phyloP scores from a whole-genome alignment of 495 filamentous ascomycete genomes.

The Podospora pseudopauciseta region DNA sequence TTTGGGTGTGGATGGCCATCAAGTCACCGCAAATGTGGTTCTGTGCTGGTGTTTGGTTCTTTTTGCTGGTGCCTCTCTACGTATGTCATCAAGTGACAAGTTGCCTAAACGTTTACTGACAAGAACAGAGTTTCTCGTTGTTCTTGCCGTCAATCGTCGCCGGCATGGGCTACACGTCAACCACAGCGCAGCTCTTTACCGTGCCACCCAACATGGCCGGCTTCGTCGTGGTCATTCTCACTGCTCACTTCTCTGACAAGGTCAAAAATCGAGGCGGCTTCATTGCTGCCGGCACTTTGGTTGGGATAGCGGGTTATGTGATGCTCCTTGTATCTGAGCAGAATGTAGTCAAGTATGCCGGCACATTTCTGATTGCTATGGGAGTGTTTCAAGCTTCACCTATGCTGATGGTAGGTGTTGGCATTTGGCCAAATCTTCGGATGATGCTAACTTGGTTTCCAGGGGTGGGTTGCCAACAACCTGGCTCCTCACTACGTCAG shows the following conservation, averaged over 20 bases:
- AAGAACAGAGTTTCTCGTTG: conserved; percentile 25
- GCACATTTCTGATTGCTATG: conserved; percentile 55
- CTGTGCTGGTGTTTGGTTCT: conserved; percentile 41
- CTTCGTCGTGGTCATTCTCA: conserved; percentile 42
- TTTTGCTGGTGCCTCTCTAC: conserved; percentile 39
- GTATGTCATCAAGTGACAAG: conserved; percentile 7
- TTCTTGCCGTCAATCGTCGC: conserved; percentile 54
- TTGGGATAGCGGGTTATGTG: conserved; percentile 53
- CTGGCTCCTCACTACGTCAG: conserved; percentile 48
- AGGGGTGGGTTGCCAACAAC: conserved; percentile 43
- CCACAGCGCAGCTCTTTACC: conserved; percentile 53
- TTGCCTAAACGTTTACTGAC: not conserved
- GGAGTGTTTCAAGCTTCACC: conserved; percentile 61
- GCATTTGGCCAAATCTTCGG: no score
- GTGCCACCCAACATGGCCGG: conserved; percentile 53
- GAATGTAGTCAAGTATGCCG: conserved; percentile 52
- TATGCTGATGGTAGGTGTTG: conserved; percentile 44
- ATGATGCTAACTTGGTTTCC: conserved; percentile 4
- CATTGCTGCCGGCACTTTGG: conserved; percentile 45
- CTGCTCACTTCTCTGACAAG: conserved; percentile 49
- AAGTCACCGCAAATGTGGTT: conserved; percentile 43
- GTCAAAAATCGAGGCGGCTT: conserved; percentile 47
- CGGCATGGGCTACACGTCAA: conserved; percentile 49
- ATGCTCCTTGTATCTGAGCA: conserved; percentile 48
- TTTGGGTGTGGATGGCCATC: conserved; percentile 39